Evolutionary conservation across 2,329 filamentous ascomycete genomes (phyloP).

Genomic region (Diaporthe australafricana): DNA sequence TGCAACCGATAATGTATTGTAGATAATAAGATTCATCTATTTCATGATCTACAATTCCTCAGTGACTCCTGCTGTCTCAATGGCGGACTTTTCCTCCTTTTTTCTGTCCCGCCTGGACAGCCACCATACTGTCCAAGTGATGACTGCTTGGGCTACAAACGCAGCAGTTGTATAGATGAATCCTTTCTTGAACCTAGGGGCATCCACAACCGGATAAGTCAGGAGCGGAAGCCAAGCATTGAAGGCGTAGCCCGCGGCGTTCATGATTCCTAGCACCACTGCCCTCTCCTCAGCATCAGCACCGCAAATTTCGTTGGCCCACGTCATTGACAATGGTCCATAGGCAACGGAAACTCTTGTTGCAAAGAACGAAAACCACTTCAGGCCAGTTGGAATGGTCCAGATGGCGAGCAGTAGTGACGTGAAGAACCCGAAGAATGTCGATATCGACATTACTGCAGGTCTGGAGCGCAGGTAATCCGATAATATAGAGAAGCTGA

Average conservation of each 20-base stretch:
- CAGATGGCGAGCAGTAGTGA: conserved; percentile 36
- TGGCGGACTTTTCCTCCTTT: conserved; percentile 35
- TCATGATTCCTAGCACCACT: conserved; percentile 61
- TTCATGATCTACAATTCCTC: background rate
- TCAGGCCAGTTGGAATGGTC: conserved; percentile 31
- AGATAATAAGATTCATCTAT: background rate
- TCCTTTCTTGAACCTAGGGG: conserved; percentile 54
- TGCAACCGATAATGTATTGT: background rate
- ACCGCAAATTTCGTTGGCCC: conserved; percentile 59
- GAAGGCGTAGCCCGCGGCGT: conserved; percentile 56
- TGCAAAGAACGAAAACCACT: conserved; percentile 40
- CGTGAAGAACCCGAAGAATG: conserved; percentile 35
- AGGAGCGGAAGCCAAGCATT: conserved; percentile 57
- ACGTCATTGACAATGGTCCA: conserved; percentile 49
- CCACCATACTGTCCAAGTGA: conserved; percentile 35
- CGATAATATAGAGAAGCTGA: conserved; percentile 65
- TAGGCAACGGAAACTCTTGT: conserved; percentile 28
- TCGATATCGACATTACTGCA: conserved; percentile 35
- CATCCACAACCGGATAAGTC: conserved; percentile 49
- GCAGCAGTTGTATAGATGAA: conserved; percentile 40
- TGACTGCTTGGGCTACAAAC: conserved; percentile 31
- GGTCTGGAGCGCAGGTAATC: conserved; percentile 56
- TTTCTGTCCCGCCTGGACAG: conserved; percentile 22
- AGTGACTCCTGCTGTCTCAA: conserved; percentile 35
- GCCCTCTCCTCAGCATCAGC: conserved; percentile 61